Conservation (phyloP, 192 early-diverging fungal genomes). For the Podila epigama region DNA sequence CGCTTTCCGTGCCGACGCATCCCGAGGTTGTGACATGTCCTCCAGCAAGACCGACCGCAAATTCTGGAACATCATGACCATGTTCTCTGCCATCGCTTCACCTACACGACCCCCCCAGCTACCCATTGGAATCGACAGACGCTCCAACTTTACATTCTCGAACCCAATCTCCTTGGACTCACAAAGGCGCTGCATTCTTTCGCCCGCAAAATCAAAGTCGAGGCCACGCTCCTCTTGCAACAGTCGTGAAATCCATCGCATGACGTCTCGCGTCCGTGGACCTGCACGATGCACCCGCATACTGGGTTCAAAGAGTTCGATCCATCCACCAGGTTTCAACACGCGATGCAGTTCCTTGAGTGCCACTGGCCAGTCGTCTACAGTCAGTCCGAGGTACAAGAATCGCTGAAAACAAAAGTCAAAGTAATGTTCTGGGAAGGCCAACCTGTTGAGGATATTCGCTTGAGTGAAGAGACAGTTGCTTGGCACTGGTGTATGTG, state of each 20-base stretch:
- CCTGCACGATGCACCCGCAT: constrained; percentile 2
- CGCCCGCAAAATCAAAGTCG: constrained; percentile 3
- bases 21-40: not conserved
- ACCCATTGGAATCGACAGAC: constrained; percentile 12
- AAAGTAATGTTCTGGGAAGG: constrained; percentile 28
- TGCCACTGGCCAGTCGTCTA: constrained; percentile 14
- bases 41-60: not conserved
- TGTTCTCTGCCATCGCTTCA: constrained; percentile 1
- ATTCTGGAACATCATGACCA: constrained; percentile 2
- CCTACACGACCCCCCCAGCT: constrained; percentile 8
- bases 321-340: constrained; percentile 16
- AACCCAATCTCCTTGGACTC: not conserved
- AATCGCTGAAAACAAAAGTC: constrained; percentile 29
- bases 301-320: constrained; percentile 19
- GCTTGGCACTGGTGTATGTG: not conserved
- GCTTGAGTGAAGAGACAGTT: constrained; percentile 7
- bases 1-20: not conserved
- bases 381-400: constrained; percentile 7
- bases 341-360: constrained; percentile 11
- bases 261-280: not conserved
- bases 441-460: constrained; percentile 17
- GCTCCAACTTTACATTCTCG: not conserved
- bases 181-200: not conserved
- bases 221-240: constrained; percentile 1
- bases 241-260: not conserved